Base-by-base conservation (phyloP, 2,329 filamentous ascomycete genomes). In the Colletotrichum abscissum region DNA sequence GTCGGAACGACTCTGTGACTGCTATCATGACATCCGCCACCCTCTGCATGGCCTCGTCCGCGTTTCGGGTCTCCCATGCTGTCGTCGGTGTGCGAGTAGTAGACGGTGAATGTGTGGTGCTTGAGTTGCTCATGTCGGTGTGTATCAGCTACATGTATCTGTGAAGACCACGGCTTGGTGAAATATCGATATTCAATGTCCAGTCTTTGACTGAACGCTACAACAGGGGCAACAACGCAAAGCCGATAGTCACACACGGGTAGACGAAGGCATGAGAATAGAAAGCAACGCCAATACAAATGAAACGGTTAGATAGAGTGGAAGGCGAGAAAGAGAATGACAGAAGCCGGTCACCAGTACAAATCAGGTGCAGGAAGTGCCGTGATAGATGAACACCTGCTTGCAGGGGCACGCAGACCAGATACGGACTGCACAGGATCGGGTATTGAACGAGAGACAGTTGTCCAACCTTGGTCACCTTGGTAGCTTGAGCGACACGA, bases 11-110 rank as follows among this genome's bases (percentile, higher is more conserved):
- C 49, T 73, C 67, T 12, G 67, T 73, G 14, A 58, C 60, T 30
- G 60, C 67, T 71, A 73, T 66, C 70, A 66, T 73, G 11, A 66
- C 16, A 66, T 57, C 60, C 14, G 55, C 67, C 26, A 70, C 55
- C 35, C 55, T 64, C 56, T 62, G 60, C 46, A 71, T 65, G 11
- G 69, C 52, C n/a, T 64, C 58, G n/a, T 54, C 63, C 9, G 65
- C 52, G 24, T 49, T 71, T 49, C 69, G 63, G 49, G 54, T 42
- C n/a, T 72, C 58, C 58, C 65, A 69, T 59, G 52, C 58, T 63
- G 65, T 69, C 26, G 28, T 72, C 11, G 30, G 65, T 2, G 42
- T 59, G 19, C 54, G 30, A 52, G 52, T 55, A 30, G 54, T 35
- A 14, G n/a, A 26, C 16, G 38, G 57, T 19, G 38, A 22, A 26